phyloP scores from a whole-genome alignment of 2,329 filamentous ascomycete genomes.

The Celoporthe dispersa region DNA sequence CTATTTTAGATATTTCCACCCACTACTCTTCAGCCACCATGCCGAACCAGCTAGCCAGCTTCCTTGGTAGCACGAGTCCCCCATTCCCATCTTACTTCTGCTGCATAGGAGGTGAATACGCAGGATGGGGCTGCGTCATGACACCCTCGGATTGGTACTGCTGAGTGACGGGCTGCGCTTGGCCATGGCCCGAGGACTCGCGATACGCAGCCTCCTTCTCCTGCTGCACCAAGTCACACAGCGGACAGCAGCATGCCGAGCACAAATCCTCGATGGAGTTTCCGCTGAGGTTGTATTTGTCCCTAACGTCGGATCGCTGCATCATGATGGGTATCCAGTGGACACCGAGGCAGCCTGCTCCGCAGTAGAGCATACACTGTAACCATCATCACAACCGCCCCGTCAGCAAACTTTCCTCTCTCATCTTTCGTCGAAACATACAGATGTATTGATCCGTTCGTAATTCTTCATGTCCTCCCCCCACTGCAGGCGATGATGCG shows the following conservation, averaged over 20 bases:
- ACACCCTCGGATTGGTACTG: conserved; percentile 39
- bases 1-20: neutral
- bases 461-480: conserved; percentile 47
- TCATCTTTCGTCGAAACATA: conserved; percentile 36
- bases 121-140: conserved; percentile 33
- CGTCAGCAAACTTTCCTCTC: neutral
- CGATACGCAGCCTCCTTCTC: conserved; percentile 52
- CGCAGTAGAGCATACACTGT: conserved; percentile 50
- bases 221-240: conserved; percentile 51
- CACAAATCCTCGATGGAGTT: conserved; percentile 48
- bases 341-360: conserved; percentile 44
- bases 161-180: conserved; percentile 33
- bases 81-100: neutral
- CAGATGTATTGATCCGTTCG: conserved; percentile 51
- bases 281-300: conserved; percentile 51
- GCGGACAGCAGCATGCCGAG: conserved; percentile 49
- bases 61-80: too few relatives aligned
- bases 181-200: conserved; percentile 34
- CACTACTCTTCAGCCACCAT: neutral
- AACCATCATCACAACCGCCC: neutral
- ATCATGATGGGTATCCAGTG: conserved; percentile 49
- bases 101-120: neutral
- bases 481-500: conserved; percentile 50
- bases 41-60: neutral
- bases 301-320: conserved; percentile 50